Base-by-base conservation (phyloP, 2,329 filamentous ascomycete genomes). In the Claviceps citrina region DNA sequence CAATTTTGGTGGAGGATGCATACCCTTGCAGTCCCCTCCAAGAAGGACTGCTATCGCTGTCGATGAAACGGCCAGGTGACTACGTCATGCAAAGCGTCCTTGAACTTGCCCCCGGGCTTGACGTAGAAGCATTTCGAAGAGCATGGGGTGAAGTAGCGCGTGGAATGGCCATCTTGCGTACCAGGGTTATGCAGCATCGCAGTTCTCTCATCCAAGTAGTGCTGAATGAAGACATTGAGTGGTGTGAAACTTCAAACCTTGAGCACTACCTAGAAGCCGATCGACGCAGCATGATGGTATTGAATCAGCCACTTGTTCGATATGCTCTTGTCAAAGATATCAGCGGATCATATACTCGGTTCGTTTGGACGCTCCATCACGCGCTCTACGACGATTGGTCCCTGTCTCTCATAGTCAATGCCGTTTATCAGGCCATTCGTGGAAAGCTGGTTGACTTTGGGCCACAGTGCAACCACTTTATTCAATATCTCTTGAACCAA, bases 301-400 rank as follows among this genome's bases (percentile, higher is more conserved):
- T 2, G 40, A 33, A 20, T 20, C n/a, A n/a, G 22, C 24, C 34
- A 0, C 39, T 54, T 12, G 8, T 19, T 8, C 10, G 25, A n/a
- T 15, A 47, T 10, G 46, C 48, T 7, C 10, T 51, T 3, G 18
- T 50, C 16, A 31, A 45, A 7, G 40, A 38, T 31, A 3, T 2
- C 4, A 13, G 26, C 3, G 19, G n/a, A n/a, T n/a, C n/a, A n/a
- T n/a, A 35, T 9, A 22, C 8, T n/a, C 26, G 8, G 27, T 45
- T 36, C 15, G 28, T 32, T 52, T 67, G 65, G 46, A 66, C 65
- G 0, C 63, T 70, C 48, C 68, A 72, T 42, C 68, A 72, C 45
- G 63, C 62, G 10, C 50, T 71, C 0, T 73, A 72, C 41, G 69
- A 73, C 38, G 68, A 68, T 13, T 71, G 68, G 67, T 66, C 61